Percentiles rank a stretch among this genome's conserved stretches.
These are phyloP conservation scores for Aspergillus bombycis DNA, from an alignment of 2,329 filamentous ascomycete genomes.

Conservation along the genomic window DNA sequence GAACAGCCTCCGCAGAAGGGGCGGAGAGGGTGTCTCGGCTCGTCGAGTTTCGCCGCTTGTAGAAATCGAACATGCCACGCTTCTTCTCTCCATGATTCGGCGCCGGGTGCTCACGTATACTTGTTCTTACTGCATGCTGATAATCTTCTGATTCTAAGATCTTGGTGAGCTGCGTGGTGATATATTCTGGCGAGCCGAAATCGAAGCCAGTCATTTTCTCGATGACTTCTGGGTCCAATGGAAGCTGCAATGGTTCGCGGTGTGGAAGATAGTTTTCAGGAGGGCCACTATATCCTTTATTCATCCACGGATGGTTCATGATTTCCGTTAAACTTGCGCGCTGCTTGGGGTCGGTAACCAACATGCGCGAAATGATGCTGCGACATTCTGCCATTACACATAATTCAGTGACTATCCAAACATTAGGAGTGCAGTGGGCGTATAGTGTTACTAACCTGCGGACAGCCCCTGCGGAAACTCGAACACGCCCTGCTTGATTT, in stretches of 20 bases:
- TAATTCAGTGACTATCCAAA: slow-evolving; percentile 40
- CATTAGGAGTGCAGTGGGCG: not conserved
- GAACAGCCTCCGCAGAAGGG: slow-evolving; percentile 83
- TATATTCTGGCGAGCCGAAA: slow-evolving; percentile 84
- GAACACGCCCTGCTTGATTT: slow-evolving; percentile 96
- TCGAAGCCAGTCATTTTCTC: slow-evolving; percentile 98
- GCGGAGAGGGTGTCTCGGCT: slow-evolving; percentile 84
- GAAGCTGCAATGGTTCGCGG: slow-evolving; percentile 82
- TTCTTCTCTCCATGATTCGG: slow-evolving; percentile 72
- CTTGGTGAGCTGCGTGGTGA: slow-evolving; percentile 77
- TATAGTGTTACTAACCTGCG: slow-evolving; percentile 64
- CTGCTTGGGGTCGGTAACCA: slow-evolving; percentile 89
- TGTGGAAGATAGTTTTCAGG: slow-evolving; percentile 86
- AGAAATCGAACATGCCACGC: slow-evolving; percentile 94
- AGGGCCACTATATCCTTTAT: slow-evolving; percentile 81
- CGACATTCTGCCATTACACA: slow-evolving; percentile 72
- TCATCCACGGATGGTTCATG: slow-evolving; percentile 94
- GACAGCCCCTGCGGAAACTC: slow-evolving; percentile 96
- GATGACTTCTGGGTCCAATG: slow-evolving; percentile 80
- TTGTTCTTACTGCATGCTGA: slow-evolving; percentile 75
- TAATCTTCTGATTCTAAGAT: slow-evolving; percentile 95
- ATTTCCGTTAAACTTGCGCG: slow-evolving; percentile 88
- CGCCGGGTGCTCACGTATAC: slow-evolving; percentile 67
- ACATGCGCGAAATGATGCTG: slow-evolving; percentile 88
- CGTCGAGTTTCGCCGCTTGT: slow-evolving; percentile 87